A percentile compares a stretch with the other conserved stretches of the same genome.
Conservation (phyloP, 345 rosid genomes). For the Eucalyptus sp. region DNA sequence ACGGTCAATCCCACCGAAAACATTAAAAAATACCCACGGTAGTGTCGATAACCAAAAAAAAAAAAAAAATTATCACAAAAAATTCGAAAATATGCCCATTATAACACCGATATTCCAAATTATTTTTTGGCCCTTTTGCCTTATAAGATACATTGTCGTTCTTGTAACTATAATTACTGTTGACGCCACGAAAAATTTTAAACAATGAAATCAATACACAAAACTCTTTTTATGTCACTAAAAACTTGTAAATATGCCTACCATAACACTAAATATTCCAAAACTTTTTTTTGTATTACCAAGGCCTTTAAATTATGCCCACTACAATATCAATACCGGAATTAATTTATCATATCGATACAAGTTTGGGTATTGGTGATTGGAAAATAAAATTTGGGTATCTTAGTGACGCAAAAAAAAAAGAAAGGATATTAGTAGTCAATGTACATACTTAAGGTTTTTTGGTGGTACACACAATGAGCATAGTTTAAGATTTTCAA, state of each 20-base stretch:
- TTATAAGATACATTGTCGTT: too few relatives aligned
- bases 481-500: neutral
- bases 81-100: neutral
- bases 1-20: neutral
- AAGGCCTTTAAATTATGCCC: neutral
- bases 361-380: neutral
- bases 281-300: neutral
- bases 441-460: neutral
- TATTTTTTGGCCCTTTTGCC: neutral
- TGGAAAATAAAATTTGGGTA: neutral
- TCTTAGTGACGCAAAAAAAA: neutral
- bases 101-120: neutral
- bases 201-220: neutral
- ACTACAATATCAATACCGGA: rapidly evolving
- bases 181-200: neutral
- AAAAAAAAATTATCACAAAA: too few relatives aligned
- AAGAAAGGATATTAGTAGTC: rapidly evolving
- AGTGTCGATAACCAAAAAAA: neutral
- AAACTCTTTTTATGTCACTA: neutral
- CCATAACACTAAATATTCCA: neutral
- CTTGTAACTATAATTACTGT: neutral
- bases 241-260: neutral
- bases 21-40: neutral
- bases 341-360: neutral
- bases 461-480: neutral